These are phyloP conservation scores for Aspergillus calidoustus DNA, from an alignment of 2,329 filamentous ascomycete genomes.

Conservation along the genomic window DNA sequence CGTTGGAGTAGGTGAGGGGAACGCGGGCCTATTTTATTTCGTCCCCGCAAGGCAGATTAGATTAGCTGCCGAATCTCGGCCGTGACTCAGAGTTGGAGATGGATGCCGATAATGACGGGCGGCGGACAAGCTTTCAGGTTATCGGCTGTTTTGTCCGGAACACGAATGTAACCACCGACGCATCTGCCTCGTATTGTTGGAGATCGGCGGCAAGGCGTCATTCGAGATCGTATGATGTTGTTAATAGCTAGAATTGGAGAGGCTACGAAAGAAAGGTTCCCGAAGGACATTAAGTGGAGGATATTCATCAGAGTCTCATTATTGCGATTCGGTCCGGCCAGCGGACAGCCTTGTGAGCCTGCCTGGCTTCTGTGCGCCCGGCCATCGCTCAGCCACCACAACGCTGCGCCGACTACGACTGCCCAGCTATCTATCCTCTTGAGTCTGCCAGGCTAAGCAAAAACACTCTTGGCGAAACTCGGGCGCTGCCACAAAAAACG, in stretches of 20 bases:
- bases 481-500: not conserved
- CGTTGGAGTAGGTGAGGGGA: not conserved
- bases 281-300: not conserved
- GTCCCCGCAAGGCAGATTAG: not conserved
- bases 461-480: not conserved
- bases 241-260: not conserved
- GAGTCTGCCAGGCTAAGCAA: not conserved
- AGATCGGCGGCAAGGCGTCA: not conserved
- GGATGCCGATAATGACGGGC: not conserved
- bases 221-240: not conserved
- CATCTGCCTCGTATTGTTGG: not conserved
- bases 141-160: not conserved
- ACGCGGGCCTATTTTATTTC: not conserved
- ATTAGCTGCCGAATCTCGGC: not conserved
- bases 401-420: not conserved
- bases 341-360: slow-evolving; percentile 1
- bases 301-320: slow-evolving; percentile 4
- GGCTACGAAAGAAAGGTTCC: not conserved
- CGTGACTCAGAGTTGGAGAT: slow-evolving; percentile 6
- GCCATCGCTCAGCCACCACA: slow-evolving; percentile 9
- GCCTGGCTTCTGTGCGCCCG: not conserved
- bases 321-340: not conserved
- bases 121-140: no score
- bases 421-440: not conserved
- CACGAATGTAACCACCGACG: not conserved